Conservation (phyloP, 495 filamentous ascomycete species). For the Aspergillus coremiiformis region DNA sequence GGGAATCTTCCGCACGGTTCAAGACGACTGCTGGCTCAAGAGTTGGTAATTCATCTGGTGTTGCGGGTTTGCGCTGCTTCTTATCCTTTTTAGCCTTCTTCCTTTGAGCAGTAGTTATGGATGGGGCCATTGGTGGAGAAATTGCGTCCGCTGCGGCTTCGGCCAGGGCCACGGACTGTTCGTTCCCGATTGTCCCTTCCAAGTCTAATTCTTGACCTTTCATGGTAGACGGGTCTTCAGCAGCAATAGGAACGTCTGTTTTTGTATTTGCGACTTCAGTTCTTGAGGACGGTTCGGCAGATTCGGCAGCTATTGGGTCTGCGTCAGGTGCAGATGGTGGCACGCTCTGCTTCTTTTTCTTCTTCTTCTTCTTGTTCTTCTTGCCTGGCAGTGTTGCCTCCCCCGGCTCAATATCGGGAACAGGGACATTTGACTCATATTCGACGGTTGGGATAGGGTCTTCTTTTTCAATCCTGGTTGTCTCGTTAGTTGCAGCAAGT, state of each 20-base stretch:
- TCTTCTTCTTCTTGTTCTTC: constrained; percentile 29
- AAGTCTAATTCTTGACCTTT: constrained; percentile 1
- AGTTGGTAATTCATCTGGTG: neutral
- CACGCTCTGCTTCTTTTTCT: constrained; percentile 20
- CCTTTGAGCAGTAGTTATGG: constrained; percentile 14
- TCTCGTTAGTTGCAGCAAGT: neutral
- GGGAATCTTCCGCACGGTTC: neutral
- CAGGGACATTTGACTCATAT: constrained; percentile 5
- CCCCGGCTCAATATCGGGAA: constrained; percentile 9
- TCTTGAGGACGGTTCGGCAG: neutral
- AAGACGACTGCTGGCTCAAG: constrained; percentile 8
- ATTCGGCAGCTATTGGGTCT: neutral
- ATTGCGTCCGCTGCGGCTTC: neutral
- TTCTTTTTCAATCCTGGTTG: neutral
- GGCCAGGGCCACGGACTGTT: neutral
- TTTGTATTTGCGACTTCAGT: neutral
- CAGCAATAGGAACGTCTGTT: neutral
- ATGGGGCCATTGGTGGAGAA: constrained; percentile 2
- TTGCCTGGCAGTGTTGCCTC: constrained; percentile 17
- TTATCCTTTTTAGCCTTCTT: constrained; percentile 20
- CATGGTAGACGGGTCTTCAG: constrained; percentile 2
- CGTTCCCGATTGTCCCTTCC: constrained; percentile 5
- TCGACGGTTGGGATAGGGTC: constrained; percentile 2
- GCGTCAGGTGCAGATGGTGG: neutral
- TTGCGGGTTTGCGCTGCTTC: constrained; percentile 12